A percentile compares a stretch with the other conserved stretches of the same genome.
Evolutionary conservation across 1,284 basidiomycete species (phyloP).

Genomic region (Cutaneotrichosporon dermatis): DNA sequence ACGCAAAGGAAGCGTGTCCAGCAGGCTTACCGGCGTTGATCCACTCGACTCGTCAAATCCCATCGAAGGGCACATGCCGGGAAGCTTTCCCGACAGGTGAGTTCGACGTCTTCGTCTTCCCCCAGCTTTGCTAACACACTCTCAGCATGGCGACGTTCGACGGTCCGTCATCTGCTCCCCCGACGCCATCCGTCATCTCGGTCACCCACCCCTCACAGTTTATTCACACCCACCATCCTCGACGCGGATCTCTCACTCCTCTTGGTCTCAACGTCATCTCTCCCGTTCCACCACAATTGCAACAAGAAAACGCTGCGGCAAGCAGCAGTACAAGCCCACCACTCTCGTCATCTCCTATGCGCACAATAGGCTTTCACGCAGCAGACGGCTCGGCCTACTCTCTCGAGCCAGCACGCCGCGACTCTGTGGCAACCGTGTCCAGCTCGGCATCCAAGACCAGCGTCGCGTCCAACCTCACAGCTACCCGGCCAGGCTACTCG

Average conservation of each 20-base stretch:
- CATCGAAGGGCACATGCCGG: background rate
- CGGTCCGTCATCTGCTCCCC: slow-evolving; percentile 42
- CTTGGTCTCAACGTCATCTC: slow-evolving; percentile 47
- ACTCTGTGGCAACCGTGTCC: slow-evolving; percentile 24
- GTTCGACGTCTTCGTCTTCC: background rate
- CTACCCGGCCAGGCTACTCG: slow-evolving; percentile 23
- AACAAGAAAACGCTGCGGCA: slow-evolving; percentile 6
- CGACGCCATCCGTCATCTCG: slow-evolving; percentile 39
- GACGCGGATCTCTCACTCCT: slow-evolving; percentile 45
- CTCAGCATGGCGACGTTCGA: slow-evolving; percentile 5
- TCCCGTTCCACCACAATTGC: slow-evolving; percentile 32
- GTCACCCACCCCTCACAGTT: slow-evolving; percentile 45
- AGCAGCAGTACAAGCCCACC: background rate
- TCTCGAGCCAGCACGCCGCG: slow-evolving; percentile 12
- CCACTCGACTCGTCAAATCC: slow-evolving; percentile 3
- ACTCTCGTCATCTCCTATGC: slow-evolving; percentile 16
- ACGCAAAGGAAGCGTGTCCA: too few relatives aligned
- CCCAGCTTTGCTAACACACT: too few relatives aligned
- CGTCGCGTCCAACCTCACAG: slow-evolving; percentile 37
- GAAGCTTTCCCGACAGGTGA: background rate
- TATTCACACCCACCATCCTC: slow-evolving; percentile 49
- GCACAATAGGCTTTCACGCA: slow-evolving; percentile 34
- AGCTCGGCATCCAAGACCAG: slow-evolving; percentile 38
- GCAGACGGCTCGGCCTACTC: background rate
- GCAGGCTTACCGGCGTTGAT: background rate